Base-by-base conservation (phyloP, 306 rosid genomes). In the Lithocarpus polystachyus region DNA sequence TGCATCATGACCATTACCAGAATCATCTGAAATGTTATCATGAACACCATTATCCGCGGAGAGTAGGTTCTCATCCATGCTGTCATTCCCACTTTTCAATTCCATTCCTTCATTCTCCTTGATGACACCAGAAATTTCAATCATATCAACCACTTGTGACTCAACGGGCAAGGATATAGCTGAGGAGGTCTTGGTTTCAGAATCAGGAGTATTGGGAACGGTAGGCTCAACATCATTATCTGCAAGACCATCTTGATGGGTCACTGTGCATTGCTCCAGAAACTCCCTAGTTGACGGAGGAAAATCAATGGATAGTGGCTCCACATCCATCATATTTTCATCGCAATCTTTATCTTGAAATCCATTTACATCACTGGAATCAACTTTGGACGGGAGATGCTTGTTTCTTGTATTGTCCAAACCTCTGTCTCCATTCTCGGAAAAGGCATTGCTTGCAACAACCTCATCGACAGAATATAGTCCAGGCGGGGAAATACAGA, bases 401-500 rank as follows among this genome's bases (percentile, higher is more conserved):
- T 80, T 85, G 75, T 45, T 65, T 69, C 71, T 89, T 56, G 71
- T 19, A 31, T 75, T 61, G 62, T 76, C 60, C 74, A 78, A 69
- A 20, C 52, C 57, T 68, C 20, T 75, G 55, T 75, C 80, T 53
- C 69, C 64, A 67, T 73, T 75, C 68, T 56, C 80, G 15, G 10
- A 61, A 65, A 71, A 55, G 24, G 65, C 78, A 53, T 81, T 71
- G 43, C 78, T 67, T 62, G 82, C 68, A 59, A 88, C 82, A 69
- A 83, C 88, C 84, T 85, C 94, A 79, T 92, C 89, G 56, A 85
- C 85, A 64, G 86, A 80, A 78, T 72, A 60, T 79, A 89, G 71
- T 28, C 85, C 81, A 1, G 87, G 91, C n/a, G 92, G 87, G 19
- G 94, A 83, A 77, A 87, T 81, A 74, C 84, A 86, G 80, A 85